Evolutionary conservation across 108 stramenopile species (phyloP), one percentile per base, ranked within the genome.

Genomic region (Poteriospumella lacustris): DNA sequence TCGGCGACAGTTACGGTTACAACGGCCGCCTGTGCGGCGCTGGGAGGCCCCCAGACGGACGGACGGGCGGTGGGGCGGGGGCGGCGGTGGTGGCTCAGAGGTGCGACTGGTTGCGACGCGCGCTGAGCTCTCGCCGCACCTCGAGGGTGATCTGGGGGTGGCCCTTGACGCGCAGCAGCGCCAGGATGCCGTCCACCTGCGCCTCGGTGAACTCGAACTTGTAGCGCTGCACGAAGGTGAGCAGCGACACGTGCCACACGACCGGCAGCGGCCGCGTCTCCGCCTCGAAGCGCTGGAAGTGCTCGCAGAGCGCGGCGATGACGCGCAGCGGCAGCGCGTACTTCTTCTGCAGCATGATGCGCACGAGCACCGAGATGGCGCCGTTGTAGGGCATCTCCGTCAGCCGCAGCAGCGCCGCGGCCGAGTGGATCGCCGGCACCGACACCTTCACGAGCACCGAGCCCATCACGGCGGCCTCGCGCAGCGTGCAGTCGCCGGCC

Each of bases 111-210:
- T 56, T 56, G 24, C 15, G 52, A 56, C 15, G 19, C 15, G 52
- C 24, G 24, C 15, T 24, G 9, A 99, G 84, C 79, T 99, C 96
- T 60, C 98, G 80, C 52, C 98, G 92, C 47, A 96, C 87, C 79
- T 96, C 96, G 1, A 91, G 91, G 9, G 96, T 97, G 70, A 99
- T 99, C 80, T 92, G 92, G 59, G 88, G 89, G 85, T 96, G 98
- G 59, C 83, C 85, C 58, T 99, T 95, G 58, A 84, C 84, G 86
- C 92, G 92, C 88, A 95, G 89, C 1, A 96, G 85, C 58, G 83
- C 60, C 68, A 79, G 78, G 59, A 96, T 76, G 40, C 85, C 75
- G 59, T 93, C 94, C 75, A 90, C 89, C 38, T 91, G 92, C 58
- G 86, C 88, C 58, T 88, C 88, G 44, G 90, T 81, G 29, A 97